Evolutionary conservation across 2,329 filamentous ascomycete species (phyloP).

Genomic region (Hymenoscyphus occultus): DNA sequence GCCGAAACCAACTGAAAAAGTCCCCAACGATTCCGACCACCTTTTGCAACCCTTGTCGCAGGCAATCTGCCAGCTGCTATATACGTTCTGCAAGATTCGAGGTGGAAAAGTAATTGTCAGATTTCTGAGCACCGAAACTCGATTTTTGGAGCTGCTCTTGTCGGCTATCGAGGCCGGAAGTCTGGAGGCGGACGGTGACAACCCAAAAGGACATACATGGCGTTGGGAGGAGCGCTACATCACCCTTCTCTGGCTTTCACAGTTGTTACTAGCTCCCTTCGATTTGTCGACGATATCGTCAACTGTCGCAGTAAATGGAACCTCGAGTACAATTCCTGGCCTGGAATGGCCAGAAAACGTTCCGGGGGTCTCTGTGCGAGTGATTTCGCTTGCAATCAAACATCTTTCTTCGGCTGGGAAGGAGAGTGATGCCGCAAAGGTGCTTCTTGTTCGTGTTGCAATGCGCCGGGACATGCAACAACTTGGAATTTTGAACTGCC

Average conservation of each 20-base stretch:
- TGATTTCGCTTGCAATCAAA: slow-evolving; percentile 67
- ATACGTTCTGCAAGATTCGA: slow-evolving; percentile 90
- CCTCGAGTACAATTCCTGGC: slow-evolving; percentile 43
- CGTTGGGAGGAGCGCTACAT: slow-evolving; percentile 89
- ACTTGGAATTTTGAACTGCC: slow-evolving; percentile 63
- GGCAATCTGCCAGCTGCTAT: slow-evolving; percentile 77
- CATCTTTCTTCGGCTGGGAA: slow-evolving; percentile 77
- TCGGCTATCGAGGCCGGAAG: slow-evolving; percentile 62
- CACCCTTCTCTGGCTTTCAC: slow-evolving; percentile 81
- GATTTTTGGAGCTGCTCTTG: slow-evolving; percentile 77
- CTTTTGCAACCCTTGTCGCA: slow-evolving; percentile 39
- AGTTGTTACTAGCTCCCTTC: slow-evolving; percentile 82
- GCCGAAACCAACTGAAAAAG: slow-evolving; percentile 7
- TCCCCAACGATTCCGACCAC: slow-evolving; percentile 24
- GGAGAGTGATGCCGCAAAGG: slow-evolving; percentile 83
- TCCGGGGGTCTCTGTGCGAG: slow-evolving; percentile 66
- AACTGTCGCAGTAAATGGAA: slow-evolving; percentile 47
- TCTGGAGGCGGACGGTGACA: slow-evolving; percentile 15
- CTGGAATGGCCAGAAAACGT: slow-evolving; percentile 57
- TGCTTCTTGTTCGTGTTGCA: slow-evolving; percentile 76
- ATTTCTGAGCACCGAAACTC: slow-evolving; percentile 87
- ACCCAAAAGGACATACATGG: slow-evolving; percentile 42
- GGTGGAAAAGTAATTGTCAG: slow-evolving; percentile 89
- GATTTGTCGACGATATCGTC: slow-evolving; percentile 83
- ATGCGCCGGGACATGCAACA: slow-evolving; percentile 85